A percentile compares a stretch with the other conserved stretches of the same genome.
Conservation (phyloP, 768 basidiomycete species). For the Mycena vulgaris region DNA sequence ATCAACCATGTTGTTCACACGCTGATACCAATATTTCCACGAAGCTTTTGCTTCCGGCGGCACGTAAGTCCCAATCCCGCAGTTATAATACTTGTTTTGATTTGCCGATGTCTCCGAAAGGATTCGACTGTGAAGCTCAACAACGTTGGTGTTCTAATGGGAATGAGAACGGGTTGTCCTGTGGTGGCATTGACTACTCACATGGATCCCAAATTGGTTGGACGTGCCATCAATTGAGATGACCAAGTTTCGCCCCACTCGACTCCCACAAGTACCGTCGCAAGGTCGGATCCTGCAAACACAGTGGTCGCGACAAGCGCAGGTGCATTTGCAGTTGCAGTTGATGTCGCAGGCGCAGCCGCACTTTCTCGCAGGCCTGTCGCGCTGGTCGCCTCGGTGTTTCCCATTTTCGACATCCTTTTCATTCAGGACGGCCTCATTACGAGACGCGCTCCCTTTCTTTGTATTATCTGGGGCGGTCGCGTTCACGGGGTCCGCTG, state of each 20-base stretch:
- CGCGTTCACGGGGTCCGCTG: no score
- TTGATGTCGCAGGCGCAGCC: not conserved
- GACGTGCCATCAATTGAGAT: slow-evolving; percentile 3
- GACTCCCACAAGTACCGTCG: not conserved
- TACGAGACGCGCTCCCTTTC: no score
- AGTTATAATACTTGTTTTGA: no score
- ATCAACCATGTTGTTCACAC: slow-evolving; percentile 47
- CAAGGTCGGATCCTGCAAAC: not conserved
- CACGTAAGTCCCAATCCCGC: slow-evolving; percentile 52
- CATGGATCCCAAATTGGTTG: slow-evolving; percentile 44
- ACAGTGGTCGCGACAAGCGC: not conserved
- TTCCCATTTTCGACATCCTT: not conserved
- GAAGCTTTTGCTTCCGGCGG: slow-evolving; percentile 36
- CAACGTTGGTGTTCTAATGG: slow-evolving; percentile 52
- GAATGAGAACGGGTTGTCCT: not conserved
- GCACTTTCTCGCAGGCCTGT: not conserved
- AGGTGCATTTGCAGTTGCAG: slow-evolving; percentile 7
- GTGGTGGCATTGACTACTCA: slow-evolving; percentile 31
- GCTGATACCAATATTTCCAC: slow-evolving; percentile 40
- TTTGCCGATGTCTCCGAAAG: slow-evolving; percentile 39
- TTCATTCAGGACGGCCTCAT: no score
- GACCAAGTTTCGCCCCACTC: not conserved
- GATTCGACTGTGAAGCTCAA: slow-evolving; percentile 47
- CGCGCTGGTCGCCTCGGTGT: not conserved
- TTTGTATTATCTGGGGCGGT: no score